Evolutionary conservation across 2,329 filamentous ascomycete species (phyloP).

Genomic region (Colletotrichum gloeosporioides): DNA sequence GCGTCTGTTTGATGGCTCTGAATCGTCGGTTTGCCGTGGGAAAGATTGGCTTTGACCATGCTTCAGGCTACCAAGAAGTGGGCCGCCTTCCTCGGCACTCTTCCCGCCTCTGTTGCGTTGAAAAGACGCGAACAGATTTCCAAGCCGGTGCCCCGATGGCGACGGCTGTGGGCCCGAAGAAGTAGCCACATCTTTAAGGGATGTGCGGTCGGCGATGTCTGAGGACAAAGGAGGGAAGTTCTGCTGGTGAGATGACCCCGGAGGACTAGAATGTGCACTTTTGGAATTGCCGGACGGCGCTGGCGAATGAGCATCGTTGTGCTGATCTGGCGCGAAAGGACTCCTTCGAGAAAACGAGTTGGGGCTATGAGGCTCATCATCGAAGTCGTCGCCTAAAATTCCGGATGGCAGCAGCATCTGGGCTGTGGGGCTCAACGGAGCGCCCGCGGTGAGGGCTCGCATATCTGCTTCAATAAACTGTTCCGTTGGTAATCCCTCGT

Average conservation of each 20-base stretch:
- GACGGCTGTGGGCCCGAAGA: slow-evolving; percentile 44
- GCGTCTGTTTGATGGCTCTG: slow-evolving; percentile 59
- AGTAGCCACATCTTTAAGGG: slow-evolving; percentile 41
- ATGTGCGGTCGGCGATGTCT: slow-evolving; percentile 51
- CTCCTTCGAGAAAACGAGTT: slow-evolving; percentile 33
- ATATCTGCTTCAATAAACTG: slow-evolving; percentile 67
- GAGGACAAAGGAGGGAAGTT: slow-evolving; percentile 55
- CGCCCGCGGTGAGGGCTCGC: slow-evolving; percentile 65
- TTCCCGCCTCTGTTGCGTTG: slow-evolving; percentile 69
- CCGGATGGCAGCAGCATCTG: slow-evolving; percentile 74
- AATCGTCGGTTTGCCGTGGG: slow-evolving; percentile 65
- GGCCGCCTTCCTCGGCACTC: slow-evolving; percentile 58
- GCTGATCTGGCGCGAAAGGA: slow-evolving; percentile 40
- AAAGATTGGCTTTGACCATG: slow-evolving; percentile 79
- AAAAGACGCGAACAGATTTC: slow-evolving; percentile 63
- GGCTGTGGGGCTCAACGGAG: slow-evolving; percentile 79
- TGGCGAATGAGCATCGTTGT: slow-evolving; percentile 63
- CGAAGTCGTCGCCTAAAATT: slow-evolving; percentile 67
- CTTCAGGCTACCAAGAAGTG: slow-evolving; percentile 72
- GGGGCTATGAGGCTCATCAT: slow-evolving; percentile 61
- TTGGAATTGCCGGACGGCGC: slow-evolving; percentile 62
- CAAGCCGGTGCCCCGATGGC: slow-evolving; percentile 40
- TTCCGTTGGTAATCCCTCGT: slow-evolving; percentile 31
- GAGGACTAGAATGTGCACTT: slow-evolving; percentile 66
- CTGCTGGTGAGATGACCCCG: slow-evolving; percentile 63